Evolutionary conservation across 352 stramenopile species (phyloP).

Genomic region (Pythium insidiosum): DNA sequence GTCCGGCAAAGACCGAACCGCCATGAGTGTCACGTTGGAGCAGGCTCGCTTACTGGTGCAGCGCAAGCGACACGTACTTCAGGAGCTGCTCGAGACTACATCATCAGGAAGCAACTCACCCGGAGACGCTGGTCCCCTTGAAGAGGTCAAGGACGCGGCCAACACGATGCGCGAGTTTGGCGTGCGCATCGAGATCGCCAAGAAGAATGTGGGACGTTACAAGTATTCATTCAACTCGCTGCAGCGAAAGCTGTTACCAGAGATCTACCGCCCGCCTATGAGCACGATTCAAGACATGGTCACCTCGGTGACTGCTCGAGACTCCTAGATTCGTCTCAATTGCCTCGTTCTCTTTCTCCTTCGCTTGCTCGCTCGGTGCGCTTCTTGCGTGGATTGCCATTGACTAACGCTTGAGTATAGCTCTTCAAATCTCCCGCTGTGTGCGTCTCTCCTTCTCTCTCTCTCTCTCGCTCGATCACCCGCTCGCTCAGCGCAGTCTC

Average conservation of each 20-base stretch:
- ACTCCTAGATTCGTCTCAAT: conserved; percentile 46
- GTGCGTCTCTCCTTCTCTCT: no score
- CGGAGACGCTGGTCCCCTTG: conserved; percentile 41
- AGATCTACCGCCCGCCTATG: conserved; percentile 86
- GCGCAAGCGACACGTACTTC: conserved; percentile 59
- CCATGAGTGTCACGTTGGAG: conserved; percentile 96
- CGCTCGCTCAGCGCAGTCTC: background rate
- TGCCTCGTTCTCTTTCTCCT: no score
- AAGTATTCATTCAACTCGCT: conserved; percentile 98
- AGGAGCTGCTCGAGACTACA: conserved; percentile 58
- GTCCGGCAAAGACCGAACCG: conserved; percentile 96
- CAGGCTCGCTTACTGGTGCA: conserved; percentile 87
- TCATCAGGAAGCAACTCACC: conserved; percentile 18
- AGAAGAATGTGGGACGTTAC: conserved; percentile 95
- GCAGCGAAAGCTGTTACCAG: conserved; percentile 93
- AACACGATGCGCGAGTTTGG: conserved; percentile 90
- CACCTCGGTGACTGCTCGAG: conserved; percentile 82
- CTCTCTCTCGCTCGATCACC: no score
- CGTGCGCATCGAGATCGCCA: conserved; percentile 91
- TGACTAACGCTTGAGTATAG: background rate
- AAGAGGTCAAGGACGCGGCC: conserved; percentile 72
- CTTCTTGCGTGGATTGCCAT: background rate
- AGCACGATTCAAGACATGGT: conserved; percentile 90
- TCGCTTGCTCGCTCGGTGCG: no score
- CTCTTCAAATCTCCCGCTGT: no score